These are phyloP conservation scores for Neopestalotiopsis sp. DNA, from an alignment of 2,329 filamentous ascomycete species.

Conservation along the genomic window DNA sequence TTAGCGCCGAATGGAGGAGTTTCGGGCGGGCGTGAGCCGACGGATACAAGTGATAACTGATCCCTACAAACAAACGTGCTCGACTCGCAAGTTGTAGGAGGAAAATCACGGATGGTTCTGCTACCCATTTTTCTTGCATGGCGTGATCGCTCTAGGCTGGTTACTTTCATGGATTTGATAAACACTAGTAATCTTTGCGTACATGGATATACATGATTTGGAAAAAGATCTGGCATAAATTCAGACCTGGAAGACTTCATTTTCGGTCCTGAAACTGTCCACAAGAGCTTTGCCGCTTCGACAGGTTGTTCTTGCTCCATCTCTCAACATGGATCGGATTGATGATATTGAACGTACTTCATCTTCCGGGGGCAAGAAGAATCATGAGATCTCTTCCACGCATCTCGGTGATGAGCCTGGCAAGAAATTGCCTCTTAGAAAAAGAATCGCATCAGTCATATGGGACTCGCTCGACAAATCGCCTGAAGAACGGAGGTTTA, in stretches of 20 bases:
- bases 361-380: not conserved
- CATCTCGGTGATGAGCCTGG: not conserved
- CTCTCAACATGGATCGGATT: not conserved
- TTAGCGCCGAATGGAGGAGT: not conserved
- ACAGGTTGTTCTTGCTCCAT: not conserved
- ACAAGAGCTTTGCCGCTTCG: not conserved
- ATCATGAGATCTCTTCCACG: not conserved
- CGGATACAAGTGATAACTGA: not conserved
- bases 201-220: not conserved
- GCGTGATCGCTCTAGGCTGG: not conserved
- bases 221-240: not conserved
- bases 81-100: not conserved
- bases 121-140: not conserved
- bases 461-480: constrained; percentile 42
- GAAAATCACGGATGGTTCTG: not conserved
- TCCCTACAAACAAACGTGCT: not conserved
- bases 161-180: not conserved
- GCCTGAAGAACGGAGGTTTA: constrained; percentile 48
- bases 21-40: not conserved
- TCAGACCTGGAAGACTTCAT: too few species aligned
- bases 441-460: constrained; percentile 29
- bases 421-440: not conserved
- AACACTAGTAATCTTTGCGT: not conserved
- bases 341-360: not conserved
- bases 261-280: not conserved